Conservation (phyloP, 495 filamentous ascomycete species). For the Talaromyces adpressus region DNA sequence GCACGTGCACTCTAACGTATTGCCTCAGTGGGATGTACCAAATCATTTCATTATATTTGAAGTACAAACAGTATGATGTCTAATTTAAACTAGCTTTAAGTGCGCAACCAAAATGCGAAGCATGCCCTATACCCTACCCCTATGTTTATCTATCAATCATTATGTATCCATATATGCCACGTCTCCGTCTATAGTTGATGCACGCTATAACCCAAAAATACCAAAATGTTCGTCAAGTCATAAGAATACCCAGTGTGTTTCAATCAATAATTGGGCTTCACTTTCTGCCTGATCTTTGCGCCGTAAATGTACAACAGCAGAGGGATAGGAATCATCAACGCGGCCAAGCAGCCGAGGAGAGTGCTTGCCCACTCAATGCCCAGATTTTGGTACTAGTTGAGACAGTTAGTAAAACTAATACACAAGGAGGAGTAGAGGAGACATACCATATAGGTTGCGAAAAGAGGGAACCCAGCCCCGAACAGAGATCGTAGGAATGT, state of each 20-base stretch:
- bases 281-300: conserved; percentile 18
- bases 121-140: not conserved
- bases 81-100: not conserved
- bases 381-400: conserved; percentile 46
- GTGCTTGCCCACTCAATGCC: conserved; percentile 57
- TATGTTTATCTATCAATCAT: not conserved
- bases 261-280: conserved; percentile 1
- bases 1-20: not conserved
- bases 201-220: not conserved
- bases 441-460: conserved; percentile 25
- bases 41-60: no score
- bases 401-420: not conserved
- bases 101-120: not conserved
- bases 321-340: conserved; percentile 33
- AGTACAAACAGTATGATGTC: no score
- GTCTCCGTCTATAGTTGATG: not conserved
- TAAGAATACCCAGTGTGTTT: not conserved
- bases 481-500: conserved; percentile 40
- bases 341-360: conserved; percentile 50
- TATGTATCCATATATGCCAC: not conserved
- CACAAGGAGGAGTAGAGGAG: not conserved
- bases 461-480: conserved; percentile 44
- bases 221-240: not conserved
- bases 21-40: no score
- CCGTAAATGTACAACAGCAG: conserved; percentile 34